Conservation (phyloP, 768 basidiomycete species). For the Russula sp. region DNA sequence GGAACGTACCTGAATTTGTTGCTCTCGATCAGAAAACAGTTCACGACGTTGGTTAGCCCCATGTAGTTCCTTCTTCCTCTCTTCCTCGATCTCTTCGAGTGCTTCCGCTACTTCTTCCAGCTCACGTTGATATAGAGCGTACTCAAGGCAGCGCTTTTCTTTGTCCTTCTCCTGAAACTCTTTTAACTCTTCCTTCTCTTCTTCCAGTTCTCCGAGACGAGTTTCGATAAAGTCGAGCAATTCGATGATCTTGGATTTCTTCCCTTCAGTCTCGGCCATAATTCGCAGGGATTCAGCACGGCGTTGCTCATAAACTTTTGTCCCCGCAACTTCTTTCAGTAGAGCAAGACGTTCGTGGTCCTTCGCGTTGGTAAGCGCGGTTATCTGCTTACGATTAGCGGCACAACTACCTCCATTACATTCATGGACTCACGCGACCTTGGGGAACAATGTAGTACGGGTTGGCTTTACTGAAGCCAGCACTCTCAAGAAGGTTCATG, state of each 20-base stretch:
- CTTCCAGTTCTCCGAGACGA: conserved; percentile 84
- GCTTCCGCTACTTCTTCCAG: conserved; percentile 82
- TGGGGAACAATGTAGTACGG: conserved; percentile 99
- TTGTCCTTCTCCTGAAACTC: conserved; percentile 96
- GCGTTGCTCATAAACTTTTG: conserved; percentile 95
- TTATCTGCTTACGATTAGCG: conserved; percentile 54
- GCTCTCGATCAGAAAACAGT: conserved; percentile 77
- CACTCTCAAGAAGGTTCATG: conserved; percentile 93
- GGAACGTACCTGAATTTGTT: conserved; percentile 65
- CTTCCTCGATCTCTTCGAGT: conserved; percentile 79
- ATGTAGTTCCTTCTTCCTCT: conserved; percentile 75
- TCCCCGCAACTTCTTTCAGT: conserved; percentile 97
- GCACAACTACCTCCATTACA: neutral
- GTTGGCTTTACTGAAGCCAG: conserved; percentile 96
- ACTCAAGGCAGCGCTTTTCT: conserved; percentile 89
- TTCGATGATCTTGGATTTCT: conserved; percentile 86
- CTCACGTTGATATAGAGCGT: conserved; percentile 88
- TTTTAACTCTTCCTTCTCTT: conserved; percentile 96
- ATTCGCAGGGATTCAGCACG: conserved; percentile 88
- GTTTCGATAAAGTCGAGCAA: conserved; percentile 87
- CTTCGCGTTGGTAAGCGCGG: conserved; percentile 92
- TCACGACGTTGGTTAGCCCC: conserved; percentile 75
- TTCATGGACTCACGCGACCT: conserved; percentile 64
- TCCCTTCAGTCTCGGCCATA: conserved; percentile 94
- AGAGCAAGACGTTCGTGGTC: conserved; percentile 89